These are phyloP conservation scores for Hygrocybe coccinea DNA, from an alignment of 768 basidiomycete species.

Conservation along the genomic window DNA sequence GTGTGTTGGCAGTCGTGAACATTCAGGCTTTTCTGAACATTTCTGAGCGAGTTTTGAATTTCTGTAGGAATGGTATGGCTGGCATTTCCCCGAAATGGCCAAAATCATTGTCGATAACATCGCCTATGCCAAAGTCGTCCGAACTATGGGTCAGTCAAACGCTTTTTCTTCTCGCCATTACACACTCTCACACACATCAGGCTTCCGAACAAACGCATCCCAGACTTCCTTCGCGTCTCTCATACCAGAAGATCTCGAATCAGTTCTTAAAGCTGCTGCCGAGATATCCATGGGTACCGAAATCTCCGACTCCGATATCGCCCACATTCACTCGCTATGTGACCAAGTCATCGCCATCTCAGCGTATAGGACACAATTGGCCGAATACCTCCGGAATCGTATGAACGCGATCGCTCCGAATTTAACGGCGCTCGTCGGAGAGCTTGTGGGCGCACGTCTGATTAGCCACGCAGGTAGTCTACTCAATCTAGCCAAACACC, in stretches of 20 bases:
- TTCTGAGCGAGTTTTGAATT: neutral
- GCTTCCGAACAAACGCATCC: constrained; percentile 91
- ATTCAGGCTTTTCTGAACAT: neutral
- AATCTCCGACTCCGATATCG: constrained; percentile 93
- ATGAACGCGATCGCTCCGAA: constrained; percentile 99
- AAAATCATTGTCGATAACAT: constrained; percentile 98
- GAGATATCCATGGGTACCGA: constrained; percentile 99
- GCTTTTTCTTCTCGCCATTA: neutral
- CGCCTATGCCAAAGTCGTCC: constrained; percentile 93
- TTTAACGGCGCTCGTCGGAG: constrained; percentile 86
- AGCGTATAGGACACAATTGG: constrained; percentile 88
- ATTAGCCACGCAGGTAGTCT: constrained; percentile 96
- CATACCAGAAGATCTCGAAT: constrained; percentile 96
- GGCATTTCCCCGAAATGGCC: constrained; percentile 99
- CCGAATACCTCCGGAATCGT: constrained; percentile 94
- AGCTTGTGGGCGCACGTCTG: constrained; percentile 86
- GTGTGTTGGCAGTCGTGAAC: constrained; percentile 37
- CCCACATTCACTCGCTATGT: constrained; percentile 94
- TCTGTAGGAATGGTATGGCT: constrained; percentile 97
- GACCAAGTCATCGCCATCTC: constrained; percentile 98
- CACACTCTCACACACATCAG: constrained; percentile 31
- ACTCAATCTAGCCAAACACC: constrained; percentile 94
- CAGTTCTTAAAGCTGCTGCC: constrained; percentile 88
- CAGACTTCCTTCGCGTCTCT: constrained; percentile 82
- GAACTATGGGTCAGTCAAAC: constrained; percentile 67